These are phyloP conservation scores for Parathielavia hyrcaniae DNA, from an alignment of 495 filamentous ascomycete species.

Conservation along the genomic window DNA sequence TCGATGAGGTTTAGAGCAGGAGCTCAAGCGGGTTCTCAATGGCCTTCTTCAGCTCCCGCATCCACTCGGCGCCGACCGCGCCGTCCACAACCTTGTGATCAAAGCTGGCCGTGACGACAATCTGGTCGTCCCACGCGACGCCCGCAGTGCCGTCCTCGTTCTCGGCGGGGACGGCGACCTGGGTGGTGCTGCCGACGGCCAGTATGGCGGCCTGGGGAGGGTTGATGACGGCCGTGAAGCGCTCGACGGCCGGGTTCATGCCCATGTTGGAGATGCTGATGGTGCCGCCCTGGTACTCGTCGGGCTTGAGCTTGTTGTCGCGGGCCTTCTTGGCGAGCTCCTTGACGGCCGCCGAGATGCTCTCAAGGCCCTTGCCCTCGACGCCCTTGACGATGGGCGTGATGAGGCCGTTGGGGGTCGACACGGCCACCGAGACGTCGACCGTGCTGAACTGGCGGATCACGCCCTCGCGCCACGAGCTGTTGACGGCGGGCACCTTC, in stretches of 20 bases:
- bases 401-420: slow-evolving; percentile 90
- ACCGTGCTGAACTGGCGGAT: slow-evolving; percentile 89
- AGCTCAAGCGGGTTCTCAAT: slow-evolving; percentile 95
- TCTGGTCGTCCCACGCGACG: slow-evolving; percentile 95
- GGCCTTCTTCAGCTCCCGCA: slow-evolving; percentile 93
- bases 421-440: slow-evolving; percentile 90
- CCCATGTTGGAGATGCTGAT: slow-evolving; percentile 99
- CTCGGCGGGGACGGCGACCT: slow-evolving; percentile 85
- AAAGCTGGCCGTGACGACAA: slow-evolving; percentile 87
- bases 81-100: slow-evolving; percentile 91
- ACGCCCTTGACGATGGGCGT: slow-evolving; percentile 93
- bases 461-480: slow-evolving; percentile 81
- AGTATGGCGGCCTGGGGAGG: slow-evolving; percentile 95
- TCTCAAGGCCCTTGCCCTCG: slow-evolving; percentile 71
- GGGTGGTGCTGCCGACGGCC: slow-evolving; percentile 87
- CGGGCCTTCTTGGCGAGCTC: slow-evolving; percentile 92
- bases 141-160: slow-evolving; percentile 67
- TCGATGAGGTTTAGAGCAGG: slow-evolving; percentile 55
- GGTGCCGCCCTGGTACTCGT: slow-evolving; percentile 98
- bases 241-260: slow-evolving; percentile 94
- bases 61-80: slow-evolving; percentile 95
- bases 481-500: slow-evolving; percentile 94
- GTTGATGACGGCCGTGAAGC: slow-evolving; percentile 99
- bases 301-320: slow-evolving; percentile 97
- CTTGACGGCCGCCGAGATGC: slow-evolving; percentile 84